A percentile compares a stretch with the other conserved stretches of the same genome.
These are phyloP conservation scores for Pleurotus eryngii DNA, from an alignment of 768 basidiomycete genomes.

Conservation along the genomic window DNA sequence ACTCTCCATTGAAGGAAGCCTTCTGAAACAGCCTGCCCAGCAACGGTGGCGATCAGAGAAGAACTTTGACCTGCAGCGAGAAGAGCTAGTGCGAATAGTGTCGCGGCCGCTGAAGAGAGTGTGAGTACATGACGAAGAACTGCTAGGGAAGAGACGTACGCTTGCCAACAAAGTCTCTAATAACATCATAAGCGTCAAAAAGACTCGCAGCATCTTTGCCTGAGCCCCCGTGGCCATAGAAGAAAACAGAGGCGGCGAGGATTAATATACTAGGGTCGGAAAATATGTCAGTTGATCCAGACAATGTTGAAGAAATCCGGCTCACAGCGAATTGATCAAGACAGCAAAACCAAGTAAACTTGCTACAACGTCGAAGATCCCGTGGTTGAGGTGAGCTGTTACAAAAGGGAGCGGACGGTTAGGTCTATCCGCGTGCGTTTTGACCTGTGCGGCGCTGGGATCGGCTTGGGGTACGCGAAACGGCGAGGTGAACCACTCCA, in stretches of 20 bases:
- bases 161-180: conserved; percentile 63
- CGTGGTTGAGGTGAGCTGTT: conserved; percentile 61
- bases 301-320: conserved; percentile 9
- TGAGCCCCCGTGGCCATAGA: conserved; percentile 33
- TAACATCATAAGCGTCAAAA: conserved; percentile 80
- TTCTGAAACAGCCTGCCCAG: conserved; percentile 88
- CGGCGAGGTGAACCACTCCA: conserved; percentile 2
- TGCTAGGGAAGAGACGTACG: conserved; percentile 35
- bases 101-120: conserved; percentile 58
- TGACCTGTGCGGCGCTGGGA: conserved; percentile 7
- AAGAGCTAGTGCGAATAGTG: conserved; percentile 85
- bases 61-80: conserved; percentile 85
- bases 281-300: conserved; percentile 5
- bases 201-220: conserved; percentile 52
- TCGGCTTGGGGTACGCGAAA: conserved; percentile 4
- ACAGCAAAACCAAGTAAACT: conserved; percentile 83
- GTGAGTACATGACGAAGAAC: too few relatives aligned
- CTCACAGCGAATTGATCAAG: conserved; percentile 80
- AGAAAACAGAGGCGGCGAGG: conserved; percentile 81
- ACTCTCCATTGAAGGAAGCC: conserved; percentile 87
- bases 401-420: conserved; percentile 58
- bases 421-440: conserved; percentile 49
- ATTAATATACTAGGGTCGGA: conserved; percentile 62
- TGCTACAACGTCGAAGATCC: conserved; percentile 59
- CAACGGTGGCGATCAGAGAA: conserved; percentile 84